Conservation (phyloP, 306 rosid species). For the Astragalus membranaceus region DNA sequence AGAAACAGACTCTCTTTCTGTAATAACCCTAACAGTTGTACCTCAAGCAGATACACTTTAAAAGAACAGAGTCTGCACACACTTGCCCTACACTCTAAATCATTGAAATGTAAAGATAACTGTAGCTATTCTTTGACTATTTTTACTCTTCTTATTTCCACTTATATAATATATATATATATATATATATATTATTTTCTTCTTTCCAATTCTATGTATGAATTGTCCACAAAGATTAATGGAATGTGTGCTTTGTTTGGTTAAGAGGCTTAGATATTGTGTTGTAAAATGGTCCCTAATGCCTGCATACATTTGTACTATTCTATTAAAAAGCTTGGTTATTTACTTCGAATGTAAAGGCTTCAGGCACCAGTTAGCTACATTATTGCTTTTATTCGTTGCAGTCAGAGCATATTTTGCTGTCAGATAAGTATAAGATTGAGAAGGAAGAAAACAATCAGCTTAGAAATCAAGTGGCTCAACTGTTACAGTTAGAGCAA, state of each 20-base stretch:
- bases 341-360: too few relatives aligned
- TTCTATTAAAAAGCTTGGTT: not conserved
- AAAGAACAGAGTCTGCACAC: not conserved
- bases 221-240: not conserved
- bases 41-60: not conserved
- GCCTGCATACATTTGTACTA: not conserved
- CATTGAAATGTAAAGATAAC: not conserved
- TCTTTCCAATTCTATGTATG: not conserved
- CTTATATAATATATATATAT: not conserved
- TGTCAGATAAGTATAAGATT: constrained; percentile 63
- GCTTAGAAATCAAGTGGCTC: constrained; percentile 90
- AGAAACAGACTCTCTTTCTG: not conserved
- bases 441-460: constrained; percentile 87
- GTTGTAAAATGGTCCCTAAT: not conserved
- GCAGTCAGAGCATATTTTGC: constrained; percentile 81
- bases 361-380: constrained; percentile 21
- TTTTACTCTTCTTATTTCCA: not conserved
- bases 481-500: constrained; percentile 76
- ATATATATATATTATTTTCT: not conserved
- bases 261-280: not conserved
- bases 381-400: constrained; percentile 29
- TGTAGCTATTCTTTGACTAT: constrained; percentile 2
- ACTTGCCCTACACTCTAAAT: not conserved
- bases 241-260: not conserved
- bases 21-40: not conserved